phyloP scores from a whole-genome alignment of 2,329 filamentous ascomycete species.

The Diplodia scrobiculata region DNA sequence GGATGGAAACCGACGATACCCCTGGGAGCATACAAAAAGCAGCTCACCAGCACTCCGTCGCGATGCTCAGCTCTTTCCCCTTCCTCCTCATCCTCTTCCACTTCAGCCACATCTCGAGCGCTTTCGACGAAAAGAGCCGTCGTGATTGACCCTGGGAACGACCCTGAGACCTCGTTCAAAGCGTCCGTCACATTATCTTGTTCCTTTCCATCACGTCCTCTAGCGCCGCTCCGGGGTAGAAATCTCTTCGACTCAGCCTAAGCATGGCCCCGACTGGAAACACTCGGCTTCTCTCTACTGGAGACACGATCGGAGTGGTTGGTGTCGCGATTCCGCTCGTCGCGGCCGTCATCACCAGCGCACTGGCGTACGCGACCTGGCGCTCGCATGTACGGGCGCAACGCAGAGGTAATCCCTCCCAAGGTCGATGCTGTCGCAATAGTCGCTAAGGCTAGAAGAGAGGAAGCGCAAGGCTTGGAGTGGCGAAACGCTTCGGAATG shows the following conservation, averaged over 20 bases:
- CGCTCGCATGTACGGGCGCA: not conserved
- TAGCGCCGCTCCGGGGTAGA: no score
- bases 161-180: not conserved
- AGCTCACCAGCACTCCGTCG: not conserved
- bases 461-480: not conserved
- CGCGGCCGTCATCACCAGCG: not conserved
- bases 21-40: not conserved
- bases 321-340: not conserved
- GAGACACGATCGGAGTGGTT: constrained; percentile 1
- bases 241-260: not conserved
- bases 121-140: not conserved
- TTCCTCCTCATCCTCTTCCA: not conserved
- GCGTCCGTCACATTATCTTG: not conserved
- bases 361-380: constrained; percentile 1
- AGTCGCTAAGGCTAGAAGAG: not conserved
- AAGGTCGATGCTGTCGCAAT: not conserved
- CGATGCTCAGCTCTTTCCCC: not conserved
- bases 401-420: not conserved
- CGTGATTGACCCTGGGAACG: not conserved
- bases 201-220: not conserved
- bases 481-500: not conserved
- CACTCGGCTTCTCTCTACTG: not conserved
- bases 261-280: not conserved
- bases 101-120: no score
- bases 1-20: no score